Conservation (phyloP, 257 asterid species). For the Parsonsia alboflavescens region DNA sequence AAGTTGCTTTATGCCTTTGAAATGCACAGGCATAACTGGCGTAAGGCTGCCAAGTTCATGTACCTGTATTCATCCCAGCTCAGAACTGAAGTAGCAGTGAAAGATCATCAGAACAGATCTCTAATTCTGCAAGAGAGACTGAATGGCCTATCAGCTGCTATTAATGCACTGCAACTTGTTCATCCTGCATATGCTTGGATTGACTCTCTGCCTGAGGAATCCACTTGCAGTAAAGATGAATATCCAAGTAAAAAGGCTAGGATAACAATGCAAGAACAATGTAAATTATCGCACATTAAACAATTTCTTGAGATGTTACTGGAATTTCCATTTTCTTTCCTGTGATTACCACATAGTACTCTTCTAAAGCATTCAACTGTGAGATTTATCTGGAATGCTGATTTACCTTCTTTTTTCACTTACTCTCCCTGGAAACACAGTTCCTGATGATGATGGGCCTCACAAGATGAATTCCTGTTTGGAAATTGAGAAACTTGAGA, state of each 20-base stretch:
- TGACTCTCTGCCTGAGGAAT: constrained; percentile 51
- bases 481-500: constrained; percentile 78
- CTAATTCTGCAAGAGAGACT: constrained; percentile 75
- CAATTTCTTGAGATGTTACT: constrained; percentile 2
- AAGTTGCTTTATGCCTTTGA: constrained; percentile 85
- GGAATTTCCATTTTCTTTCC: neutral
- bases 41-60: constrained; percentile 81
- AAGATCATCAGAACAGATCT: constrained; percentile 62
- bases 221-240: constrained; percentile 35
- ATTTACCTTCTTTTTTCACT: neutral
- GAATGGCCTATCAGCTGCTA: constrained; percentile 79
- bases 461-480: constrained; percentile 49
- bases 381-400: constrained; percentile 16
- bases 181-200: constrained; percentile 95
- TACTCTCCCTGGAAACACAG: constrained; percentile 33
- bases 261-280: constrained; percentile 50
- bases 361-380: neutral
- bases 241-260: constrained; percentile 85
- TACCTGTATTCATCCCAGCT: constrained; percentile 61
- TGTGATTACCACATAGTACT: neutral
- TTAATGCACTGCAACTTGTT: constrained; percentile 91
- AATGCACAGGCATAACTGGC: constrained; percentile 91
- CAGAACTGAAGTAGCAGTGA: constrained; percentile 55
- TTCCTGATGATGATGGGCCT: constrained; percentile 46
- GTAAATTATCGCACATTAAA: constrained; percentile 36